Base-by-base conservation (phyloP, 768 basidiomycete species). In the Rhodotorula paludigena region DNA sequence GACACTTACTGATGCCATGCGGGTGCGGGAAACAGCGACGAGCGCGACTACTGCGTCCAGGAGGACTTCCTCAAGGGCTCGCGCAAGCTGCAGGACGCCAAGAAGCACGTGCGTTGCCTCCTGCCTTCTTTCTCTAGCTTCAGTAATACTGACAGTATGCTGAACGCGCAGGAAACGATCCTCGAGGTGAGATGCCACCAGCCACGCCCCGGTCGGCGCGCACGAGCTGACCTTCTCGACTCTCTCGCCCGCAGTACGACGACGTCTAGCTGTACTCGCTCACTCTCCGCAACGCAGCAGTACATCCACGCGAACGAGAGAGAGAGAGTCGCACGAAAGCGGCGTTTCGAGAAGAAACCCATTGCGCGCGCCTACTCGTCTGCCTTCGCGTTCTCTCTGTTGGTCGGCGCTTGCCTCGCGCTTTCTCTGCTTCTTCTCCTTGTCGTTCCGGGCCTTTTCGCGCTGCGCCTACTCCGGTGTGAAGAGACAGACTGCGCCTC, bases 21-120 rank as follows among this genome's bases (percentile, higher is more conserved):
- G 12, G 41, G 12, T 42, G n/a, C 20, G 41, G 12, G 41, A 11
- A 11, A 28, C 53, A 66, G 93, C 39, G 93, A 97, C 66, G 94
- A 97, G 74, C 83, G 90, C 12, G 89, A 88, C 63, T 92, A 91
- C 72, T 81, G 93, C 62, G 87, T 85, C 58, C 94, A 99, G 78
- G 94, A 98, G 76, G 94, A 99, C 80, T 81, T 96, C 63, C 90
- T 89, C 67, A 98, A 98, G 81, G 94, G 94, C 25, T 91, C 90
- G 47, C 83, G 96, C 72, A 99, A 99, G 78, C 39, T 57, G 28
- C 56, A 57, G 21, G 39, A 42, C 23, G 53, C 53, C 23, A 54
- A 38, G 36, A 54, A 38, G 36, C 53, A 38, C 15, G 56, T 55
- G 16, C 54, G 38, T 16, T n/a, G 18, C 28, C 33, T 18, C 20